These are phyloP conservation scores for Barnettozyma salicaria DNA, from an alignment of 805 yeast species.

Conservation along the genomic window DNA sequence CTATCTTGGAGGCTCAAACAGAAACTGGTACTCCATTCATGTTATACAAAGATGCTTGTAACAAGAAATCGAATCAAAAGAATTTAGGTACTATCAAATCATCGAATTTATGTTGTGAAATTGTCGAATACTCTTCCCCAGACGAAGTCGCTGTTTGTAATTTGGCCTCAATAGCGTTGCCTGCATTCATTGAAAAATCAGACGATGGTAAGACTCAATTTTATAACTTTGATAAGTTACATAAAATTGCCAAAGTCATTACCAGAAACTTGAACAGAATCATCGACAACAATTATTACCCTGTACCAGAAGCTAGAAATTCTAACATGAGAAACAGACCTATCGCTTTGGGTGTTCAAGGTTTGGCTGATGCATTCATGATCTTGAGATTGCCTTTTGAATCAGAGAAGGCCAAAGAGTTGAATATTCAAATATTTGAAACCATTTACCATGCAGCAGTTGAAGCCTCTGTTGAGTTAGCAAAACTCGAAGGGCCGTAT, in stretches of 20 bases:
- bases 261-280: slow-evolving; percentile 73
- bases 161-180: slow-evolving; percentile 85
- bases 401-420: slow-evolving; percentile 63
- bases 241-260: slow-evolving; percentile 69
- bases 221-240: slow-evolving; percentile 72
- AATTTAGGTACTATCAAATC: slow-evolving; percentile 90
- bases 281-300: slow-evolving; percentile 82
- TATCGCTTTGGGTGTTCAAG: slow-evolving; percentile 97
- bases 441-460: slow-evolving; percentile 92
- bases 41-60: slow-evolving; percentile 90
- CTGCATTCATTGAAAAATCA: slow-evolving; percentile 56
- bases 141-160: slow-evolving; percentile 95
- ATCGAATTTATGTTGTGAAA: slow-evolving; percentile 91
- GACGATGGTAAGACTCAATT: slow-evolving; percentile 39
- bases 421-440: slow-evolving; percentile 86
- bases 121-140: slow-evolving; percentile 86
- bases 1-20: slow-evolving; percentile 85
- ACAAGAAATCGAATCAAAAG: slow-evolving; percentile 81
- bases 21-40: slow-evolving; percentile 96
- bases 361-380: slow-evolving; percentile 86
- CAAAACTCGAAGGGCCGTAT: slow-evolving; percentile 63
- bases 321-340: slow-evolving; percentile 88
- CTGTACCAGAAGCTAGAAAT: slow-evolving; percentile 64
- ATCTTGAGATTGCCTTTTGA: slow-evolving; percentile 80
- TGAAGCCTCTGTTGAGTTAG: slow-evolving; percentile 81